phyloP scores from a whole-genome alignment of 768 basidiomycete genomes.

The Pholiota conissans region DNA sequence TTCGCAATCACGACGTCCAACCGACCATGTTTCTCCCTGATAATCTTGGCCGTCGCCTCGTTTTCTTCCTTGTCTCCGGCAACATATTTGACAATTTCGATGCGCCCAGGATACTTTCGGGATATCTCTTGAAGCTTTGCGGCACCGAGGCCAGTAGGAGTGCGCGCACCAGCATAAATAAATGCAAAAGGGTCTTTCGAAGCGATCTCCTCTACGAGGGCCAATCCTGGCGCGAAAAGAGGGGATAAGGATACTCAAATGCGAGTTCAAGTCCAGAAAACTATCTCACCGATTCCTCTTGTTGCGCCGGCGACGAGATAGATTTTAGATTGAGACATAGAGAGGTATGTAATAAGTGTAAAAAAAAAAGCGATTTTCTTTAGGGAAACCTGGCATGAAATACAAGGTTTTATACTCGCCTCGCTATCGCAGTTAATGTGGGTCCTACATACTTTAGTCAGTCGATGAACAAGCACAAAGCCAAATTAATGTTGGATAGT shows the following conservation, averaged over 20 bases:
- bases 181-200: neutral
- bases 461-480: too few relatives aligned
- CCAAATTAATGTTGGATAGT: too few relatives aligned
- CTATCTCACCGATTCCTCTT: too few relatives aligned
- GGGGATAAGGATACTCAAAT: neutral
- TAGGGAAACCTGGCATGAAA: too few relatives aligned
- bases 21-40: neutral
- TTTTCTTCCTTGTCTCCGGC: neutral
- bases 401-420: too few relatives aligned
- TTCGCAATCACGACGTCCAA: conserved; percentile 5
- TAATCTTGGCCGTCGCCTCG: neutral
- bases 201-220: neutral
- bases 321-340: too few relatives aligned
- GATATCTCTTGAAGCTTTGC: neutral
- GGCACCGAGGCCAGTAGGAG: neutral
- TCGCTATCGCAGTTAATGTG: too few relatives aligned
- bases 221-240: neutral
- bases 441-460: too few relatives aligned
- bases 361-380: too few relatives aligned
- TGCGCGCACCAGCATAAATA: neutral
- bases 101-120: neutral
- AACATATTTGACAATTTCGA: neutral
- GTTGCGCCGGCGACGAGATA: too few relatives aligned
- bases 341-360: too few relatives aligned
- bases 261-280: neutral